Evolutionary conservation across 2,329 filamentous ascomycete species (phyloP).

Genomic region (Corniculantispora saksenae): DNA sequence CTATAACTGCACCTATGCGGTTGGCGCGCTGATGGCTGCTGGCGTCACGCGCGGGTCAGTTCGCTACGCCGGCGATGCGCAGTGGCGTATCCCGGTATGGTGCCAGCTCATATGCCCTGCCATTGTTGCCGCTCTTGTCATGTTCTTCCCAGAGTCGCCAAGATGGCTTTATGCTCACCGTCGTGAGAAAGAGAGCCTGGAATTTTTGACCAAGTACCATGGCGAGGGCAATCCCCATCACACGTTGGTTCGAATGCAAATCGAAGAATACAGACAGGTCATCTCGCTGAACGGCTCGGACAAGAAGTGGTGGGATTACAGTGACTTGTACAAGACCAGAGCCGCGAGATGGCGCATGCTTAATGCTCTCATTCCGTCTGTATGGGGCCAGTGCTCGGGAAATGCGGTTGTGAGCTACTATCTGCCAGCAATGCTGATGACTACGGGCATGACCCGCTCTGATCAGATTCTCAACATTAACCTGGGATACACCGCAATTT

Average conservation of each 20-base stretch:
- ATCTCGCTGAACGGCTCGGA: conserved; percentile 38
- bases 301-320: conserved; percentile 44
- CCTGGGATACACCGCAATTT: conserved; percentile 49
- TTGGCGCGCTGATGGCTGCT: conserved; percentile 48
- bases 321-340: conserved; percentile 37
- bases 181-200: conserved; percentile 37
- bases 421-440: conserved; percentile 49
- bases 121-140: conserved; percentile 13
- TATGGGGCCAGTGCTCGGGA: conserved; percentile 49
- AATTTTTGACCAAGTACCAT: conserved; percentile 38
- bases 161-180: conserved; percentile 43
- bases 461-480: conserved; percentile 48
- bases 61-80: conserved; percentile 28
- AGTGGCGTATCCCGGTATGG: conserved; percentile 37
- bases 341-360: conserved; percentile 5
- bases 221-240: conserved; percentile 41
- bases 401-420: conserved; percentile 49
- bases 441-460: conserved; percentile 46
- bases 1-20: conserved; percentile 43
- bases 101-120: conserved; percentile 30
- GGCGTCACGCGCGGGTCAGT: conserved; percentile 45
- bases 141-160: conserved; percentile 45
- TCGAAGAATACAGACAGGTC: conserved; percentile 35
- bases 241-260: conserved; percentile 41
- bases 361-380: conserved; percentile 7